Conservation (phyloP, 2,329 filamentous ascomycete genomes). For the Neopestalotiopsis rosae region DNA sequence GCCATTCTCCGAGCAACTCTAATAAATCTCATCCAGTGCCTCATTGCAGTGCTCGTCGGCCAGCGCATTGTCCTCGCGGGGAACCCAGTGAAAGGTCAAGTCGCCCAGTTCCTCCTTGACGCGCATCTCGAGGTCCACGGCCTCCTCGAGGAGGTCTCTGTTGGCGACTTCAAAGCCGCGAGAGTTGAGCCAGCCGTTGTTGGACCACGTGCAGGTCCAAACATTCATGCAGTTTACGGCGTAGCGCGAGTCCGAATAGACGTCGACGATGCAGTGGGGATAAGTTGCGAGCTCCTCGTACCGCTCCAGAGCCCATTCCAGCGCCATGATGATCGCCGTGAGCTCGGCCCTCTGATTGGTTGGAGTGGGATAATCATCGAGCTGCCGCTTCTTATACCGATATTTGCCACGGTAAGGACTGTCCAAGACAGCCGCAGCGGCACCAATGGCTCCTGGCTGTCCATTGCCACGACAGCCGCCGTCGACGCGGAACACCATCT, state of each 20-base stretch:
- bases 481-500: constrained; percentile 6
- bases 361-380: constrained; percentile 13
- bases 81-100: neutral
- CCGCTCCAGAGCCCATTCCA: constrained; percentile 30
- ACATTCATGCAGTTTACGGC: constrained; percentile 28
- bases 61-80: constrained; percentile 34
- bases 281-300: constrained; percentile 20
- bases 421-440: neutral
- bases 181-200: constrained; percentile 29
- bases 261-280: constrained; percentile 25
- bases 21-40: constrained; percentile 28
- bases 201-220: constrained; percentile 28
- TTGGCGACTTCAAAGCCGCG: constrained; percentile 27
- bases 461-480: constrained; percentile 5
- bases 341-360: constrained; percentile 20
- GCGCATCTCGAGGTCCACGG: neutral
- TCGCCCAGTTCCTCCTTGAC: neutral
- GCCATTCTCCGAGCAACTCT: neutral
- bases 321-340: constrained; percentile 12
- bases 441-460: neutral
- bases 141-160: constrained; percentile 26
- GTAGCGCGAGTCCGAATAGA: constrained; percentile 32
- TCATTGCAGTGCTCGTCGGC: constrained; percentile 40
- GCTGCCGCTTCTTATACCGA: neutral
- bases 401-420: neutral